Conservation (phyloP, 2,329 filamentous ascomycete species). For the Neophaeococcomyces aloes region DNA sequence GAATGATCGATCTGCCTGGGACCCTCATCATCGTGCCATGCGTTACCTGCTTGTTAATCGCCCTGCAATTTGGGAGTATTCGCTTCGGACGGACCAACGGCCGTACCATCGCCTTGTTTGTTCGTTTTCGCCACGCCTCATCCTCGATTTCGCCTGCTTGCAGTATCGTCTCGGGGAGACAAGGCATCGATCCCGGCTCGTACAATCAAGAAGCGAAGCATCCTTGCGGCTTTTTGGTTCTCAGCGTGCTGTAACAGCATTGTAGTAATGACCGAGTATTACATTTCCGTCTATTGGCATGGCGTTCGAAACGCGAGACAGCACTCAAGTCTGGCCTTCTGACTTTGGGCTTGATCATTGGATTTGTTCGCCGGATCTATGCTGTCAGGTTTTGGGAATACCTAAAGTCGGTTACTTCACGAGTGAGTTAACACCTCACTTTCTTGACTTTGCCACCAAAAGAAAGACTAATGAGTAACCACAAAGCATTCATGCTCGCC, state of each 20-base stretch:
- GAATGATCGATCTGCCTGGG: no score
- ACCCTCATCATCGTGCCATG: no score
- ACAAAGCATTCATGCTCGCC: slow-evolving; percentile 23
- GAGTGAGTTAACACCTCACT: slow-evolving; percentile 5
- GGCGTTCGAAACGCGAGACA: slow-evolving; percentile 18
- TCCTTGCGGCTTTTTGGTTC: slow-evolving; percentile 10
- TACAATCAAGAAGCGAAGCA: slow-evolving; percentile 13
- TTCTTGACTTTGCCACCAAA: not conserved
- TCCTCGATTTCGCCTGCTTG: no score
- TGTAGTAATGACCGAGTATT: slow-evolving; percentile 14
- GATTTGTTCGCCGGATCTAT: slow-evolving; percentile 7
- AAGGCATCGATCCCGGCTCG: slow-evolving; percentile 20
- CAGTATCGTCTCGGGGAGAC: slow-evolving; percentile 16
- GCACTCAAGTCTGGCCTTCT: slow-evolving; percentile 12
- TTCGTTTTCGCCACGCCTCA: no score
- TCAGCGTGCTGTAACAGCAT: slow-evolving; percentile 9
- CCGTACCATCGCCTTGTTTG: no score
- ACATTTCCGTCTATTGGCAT: slow-evolving; percentile 30
- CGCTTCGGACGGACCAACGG: no score
- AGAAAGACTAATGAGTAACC: not conserved
- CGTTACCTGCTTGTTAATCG: no score
- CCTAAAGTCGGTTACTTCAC: slow-evolving; percentile 12
- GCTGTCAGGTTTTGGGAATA: slow-evolving; percentile 4
- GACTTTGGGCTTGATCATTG: slow-evolving; percentile 9
- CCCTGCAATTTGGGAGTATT: no score